Evolutionary conservation across 1,284 basidiomycete genomes (phyloP).

Genomic region (Ganoderma multipileum): DNA sequence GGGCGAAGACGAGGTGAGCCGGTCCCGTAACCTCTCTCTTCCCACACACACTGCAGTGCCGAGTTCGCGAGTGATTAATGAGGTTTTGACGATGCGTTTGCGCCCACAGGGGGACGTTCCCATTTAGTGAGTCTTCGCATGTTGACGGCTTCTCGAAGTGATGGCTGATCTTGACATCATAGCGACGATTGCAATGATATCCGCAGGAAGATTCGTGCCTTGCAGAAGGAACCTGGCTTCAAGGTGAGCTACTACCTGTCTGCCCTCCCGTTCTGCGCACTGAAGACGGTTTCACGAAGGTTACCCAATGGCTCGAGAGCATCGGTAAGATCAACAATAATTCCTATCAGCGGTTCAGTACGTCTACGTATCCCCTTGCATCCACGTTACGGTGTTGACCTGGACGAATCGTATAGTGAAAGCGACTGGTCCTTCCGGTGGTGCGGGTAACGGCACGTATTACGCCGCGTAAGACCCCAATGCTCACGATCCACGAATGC

Average conservation of each 20-base stretch:
- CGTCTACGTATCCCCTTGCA: constrained; percentile 19
- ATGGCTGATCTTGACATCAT: constrained; percentile 12
- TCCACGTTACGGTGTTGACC: not conserved
- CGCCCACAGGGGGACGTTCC: constrained; percentile 36
- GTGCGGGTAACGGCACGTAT: constrained; percentile 52
- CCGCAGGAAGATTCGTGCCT: constrained; percentile 51
- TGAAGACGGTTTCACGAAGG: constrained; percentile 23
- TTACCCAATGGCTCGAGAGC: constrained; percentile 53
- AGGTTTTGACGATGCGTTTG: not conserved
- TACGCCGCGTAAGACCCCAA: constrained; percentile 48
- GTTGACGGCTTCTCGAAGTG: not conserved
- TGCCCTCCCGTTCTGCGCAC: not conserved
- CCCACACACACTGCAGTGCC: not conserved
- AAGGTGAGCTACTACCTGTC: constrained; percentile 41
- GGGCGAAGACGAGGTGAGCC: constrained; percentile 40
- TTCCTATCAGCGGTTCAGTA: constrained; percentile 55
- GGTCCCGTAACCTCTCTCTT: not conserved
- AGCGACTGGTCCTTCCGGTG: constrained; percentile 46
- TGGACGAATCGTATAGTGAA: constrained; percentile 44
- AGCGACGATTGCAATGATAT: constrained; percentile 57
- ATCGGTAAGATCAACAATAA: constrained; percentile 56
- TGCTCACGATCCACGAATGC: not conserved
- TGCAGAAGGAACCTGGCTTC: constrained; percentile 50
- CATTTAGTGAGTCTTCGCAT: constrained; percentile 38
- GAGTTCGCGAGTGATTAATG: not conserved